Evolutionary conservation across 257 asterid species (phyloP).

Genomic region (Lycium barbarum): DNA sequence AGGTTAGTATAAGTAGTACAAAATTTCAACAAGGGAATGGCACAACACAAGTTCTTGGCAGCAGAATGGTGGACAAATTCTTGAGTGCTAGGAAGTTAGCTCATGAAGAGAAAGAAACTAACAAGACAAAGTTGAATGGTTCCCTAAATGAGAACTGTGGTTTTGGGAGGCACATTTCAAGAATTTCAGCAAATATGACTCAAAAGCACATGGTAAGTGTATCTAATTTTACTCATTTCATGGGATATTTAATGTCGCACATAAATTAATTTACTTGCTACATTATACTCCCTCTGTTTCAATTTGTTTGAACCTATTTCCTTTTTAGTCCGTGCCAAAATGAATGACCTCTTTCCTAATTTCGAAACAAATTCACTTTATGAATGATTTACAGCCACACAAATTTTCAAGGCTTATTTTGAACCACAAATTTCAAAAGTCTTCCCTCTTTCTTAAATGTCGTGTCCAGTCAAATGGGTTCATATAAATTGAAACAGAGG

Average conservation of each 20-base stretch:
- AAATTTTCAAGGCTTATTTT: no score
- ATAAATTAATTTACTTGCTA: not conserved
- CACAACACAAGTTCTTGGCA: constrained; percentile 63
- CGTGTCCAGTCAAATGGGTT: no score
- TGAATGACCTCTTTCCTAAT: no score
- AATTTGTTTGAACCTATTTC: no score
- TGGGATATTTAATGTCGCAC: not conserved
- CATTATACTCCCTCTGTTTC: no score
- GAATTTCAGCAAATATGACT: constrained; percentile 58
- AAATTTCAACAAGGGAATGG: constrained; percentile 36
- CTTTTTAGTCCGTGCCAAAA: no score
- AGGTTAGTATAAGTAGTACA: constrained; percentile 29
- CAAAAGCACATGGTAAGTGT: constrained; percentile 39
- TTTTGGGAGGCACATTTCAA: constrained; percentile 62
- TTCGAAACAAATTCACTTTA: no score
- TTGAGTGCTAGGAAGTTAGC: constrained; percentile 62
- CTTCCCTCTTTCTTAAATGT: no score
- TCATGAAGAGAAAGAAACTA: constrained; percentile 40
- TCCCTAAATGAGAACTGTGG: constrained; percentile 64
- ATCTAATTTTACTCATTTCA: not conserved
- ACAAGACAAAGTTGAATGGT: constrained; percentile 44
- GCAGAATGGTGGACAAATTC: constrained; percentile 79
- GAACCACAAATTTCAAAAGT: no score
- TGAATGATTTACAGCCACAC: no score
- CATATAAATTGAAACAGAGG: no score